Evolutionary conservation across 2,329 filamentous ascomycete genomes (phyloP).

Genomic region (Didymella lethalis): DNA sequence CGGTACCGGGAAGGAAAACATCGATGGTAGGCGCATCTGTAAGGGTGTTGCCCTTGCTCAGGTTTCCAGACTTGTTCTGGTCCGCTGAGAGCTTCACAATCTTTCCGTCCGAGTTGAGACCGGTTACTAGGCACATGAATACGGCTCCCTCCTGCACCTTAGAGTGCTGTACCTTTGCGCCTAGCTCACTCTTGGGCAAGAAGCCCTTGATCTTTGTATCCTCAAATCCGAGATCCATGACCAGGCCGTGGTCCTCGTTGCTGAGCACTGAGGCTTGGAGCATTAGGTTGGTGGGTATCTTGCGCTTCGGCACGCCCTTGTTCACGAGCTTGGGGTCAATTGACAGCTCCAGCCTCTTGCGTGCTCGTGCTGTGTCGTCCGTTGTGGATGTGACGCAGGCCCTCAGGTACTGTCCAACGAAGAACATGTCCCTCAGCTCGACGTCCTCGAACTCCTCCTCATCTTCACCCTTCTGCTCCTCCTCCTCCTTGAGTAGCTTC

Average conservation of each 20-base stretch:
- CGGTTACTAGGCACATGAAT: constrained; percentile 81
- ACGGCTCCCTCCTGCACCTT: constrained; percentile 83
- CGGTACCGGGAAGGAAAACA: constrained; percentile 89
- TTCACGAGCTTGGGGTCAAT: constrained; percentile 83
- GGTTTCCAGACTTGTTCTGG: constrained; percentile 71
- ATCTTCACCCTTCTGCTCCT: constrained; percentile 64
- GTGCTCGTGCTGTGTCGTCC: constrained; percentile 72
- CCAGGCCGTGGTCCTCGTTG: constrained; percentile 92
- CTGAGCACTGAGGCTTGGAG: constrained; percentile 89
- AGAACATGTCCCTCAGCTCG: constrained; percentile 78
- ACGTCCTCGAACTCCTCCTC: constrained; percentile 63
- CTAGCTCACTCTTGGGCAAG: constrained; percentile 82
- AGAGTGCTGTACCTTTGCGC: constrained; percentile 68
- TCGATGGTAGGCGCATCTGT: constrained; percentile 85
- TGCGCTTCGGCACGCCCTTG: constrained; percentile 73
- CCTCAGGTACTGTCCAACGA: constrained; percentile 85
- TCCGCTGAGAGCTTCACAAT: constrained; percentile 86
- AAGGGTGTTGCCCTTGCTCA: constrained; percentile 71
- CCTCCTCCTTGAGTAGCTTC: constrained; percentile 67
- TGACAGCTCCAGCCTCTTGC: constrained; percentile 86
- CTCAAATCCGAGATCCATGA: constrained; percentile 88
- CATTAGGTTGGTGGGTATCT: constrained; percentile 76
- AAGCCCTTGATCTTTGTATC: constrained; percentile 78
- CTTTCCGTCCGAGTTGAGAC: constrained; percentile 78
- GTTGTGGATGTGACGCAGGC: constrained; percentile 81